A percentile compares a stretch with the other conserved stretches of the same genome.
These are phyloP conservation scores for Solanum verrucosum DNA, from an alignment of 257 asterid species.

Conservation along the genomic window DNA sequence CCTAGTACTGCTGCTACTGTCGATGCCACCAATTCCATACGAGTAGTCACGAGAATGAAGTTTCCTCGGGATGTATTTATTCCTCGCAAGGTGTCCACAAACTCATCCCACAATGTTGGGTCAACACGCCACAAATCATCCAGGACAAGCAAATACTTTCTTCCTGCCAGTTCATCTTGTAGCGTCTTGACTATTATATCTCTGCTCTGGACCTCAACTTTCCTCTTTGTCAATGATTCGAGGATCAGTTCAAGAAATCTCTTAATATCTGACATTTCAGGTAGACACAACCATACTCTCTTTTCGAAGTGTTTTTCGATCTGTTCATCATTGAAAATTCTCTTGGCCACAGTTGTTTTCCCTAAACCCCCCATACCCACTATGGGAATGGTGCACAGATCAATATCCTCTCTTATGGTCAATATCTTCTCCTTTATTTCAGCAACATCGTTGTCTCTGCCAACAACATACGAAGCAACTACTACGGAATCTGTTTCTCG, in stretches of 20 bases:
- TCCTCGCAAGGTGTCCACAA: neutral
- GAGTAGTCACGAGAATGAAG: conserved; percentile 12
- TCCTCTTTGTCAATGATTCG: neutral
- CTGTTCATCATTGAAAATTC: neutral
- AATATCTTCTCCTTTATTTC: neutral
- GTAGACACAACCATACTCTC: conserved; percentile 11
- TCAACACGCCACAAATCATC: conserved; percentile 26
- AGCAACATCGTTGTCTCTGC: neutral
- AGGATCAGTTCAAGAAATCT: conserved; percentile 4
- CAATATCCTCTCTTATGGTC: neutral
- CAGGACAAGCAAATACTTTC: conserved; percentile 10
- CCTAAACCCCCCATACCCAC: conserved; percentile 9
- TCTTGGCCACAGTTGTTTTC: conserved; percentile 9
- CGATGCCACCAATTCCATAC: neutral
- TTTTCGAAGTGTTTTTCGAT: neutral
- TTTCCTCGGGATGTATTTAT: neutral
- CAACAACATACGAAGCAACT: neutral
- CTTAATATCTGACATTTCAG: conserved; percentile 1
- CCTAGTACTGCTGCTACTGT: neutral
- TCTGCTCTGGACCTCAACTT: neutral
- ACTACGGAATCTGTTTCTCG: neutral
- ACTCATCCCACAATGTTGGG: neutral
- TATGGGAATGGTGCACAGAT: neutral
- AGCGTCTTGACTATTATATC: conserved; percentile 1
- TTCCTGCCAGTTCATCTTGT: neutral